Evolutionary conservation across 2,329 filamentous ascomycete species (phyloP).

Genomic region (Fusarium annulatum): DNA sequence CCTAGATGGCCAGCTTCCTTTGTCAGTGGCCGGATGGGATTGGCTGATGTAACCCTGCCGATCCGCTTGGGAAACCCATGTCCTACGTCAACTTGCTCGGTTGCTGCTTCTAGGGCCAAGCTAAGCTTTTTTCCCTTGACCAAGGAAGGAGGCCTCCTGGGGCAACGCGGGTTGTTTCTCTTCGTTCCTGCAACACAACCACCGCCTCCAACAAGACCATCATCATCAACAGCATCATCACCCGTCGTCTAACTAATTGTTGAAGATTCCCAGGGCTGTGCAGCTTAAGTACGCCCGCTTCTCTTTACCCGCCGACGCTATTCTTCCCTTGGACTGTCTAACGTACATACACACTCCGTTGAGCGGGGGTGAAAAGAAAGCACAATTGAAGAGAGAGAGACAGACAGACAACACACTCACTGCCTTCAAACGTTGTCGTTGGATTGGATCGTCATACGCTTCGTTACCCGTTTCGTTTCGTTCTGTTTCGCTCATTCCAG

Average conservation of each 20-base stretch:
- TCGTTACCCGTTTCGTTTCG: slow-evolving; percentile 4
- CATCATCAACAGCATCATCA: slow-evolving; percentile 13
- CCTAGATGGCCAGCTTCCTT: background rate
- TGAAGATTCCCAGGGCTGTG: slow-evolving; percentile 12
- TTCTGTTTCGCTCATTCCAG: slow-evolving; percentile 4
- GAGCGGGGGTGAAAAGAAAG: slow-evolving; percentile 12
- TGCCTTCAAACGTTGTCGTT: background rate
- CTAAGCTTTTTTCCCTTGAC: slow-evolving; percentile 10
- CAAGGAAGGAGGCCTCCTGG: slow-evolving; percentile 36
- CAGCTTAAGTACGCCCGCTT: background rate
- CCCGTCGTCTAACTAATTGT: background rate
- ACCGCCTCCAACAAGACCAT: slow-evolving; percentile 7
- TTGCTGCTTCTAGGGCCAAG: slow-evolving; percentile 3
- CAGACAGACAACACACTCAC: slow-evolving; percentile 7
- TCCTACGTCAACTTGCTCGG: slow-evolving; percentile 33
- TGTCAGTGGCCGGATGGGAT: background rate
- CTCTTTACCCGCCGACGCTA: slow-evolving; percentile 5
- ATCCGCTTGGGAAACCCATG: slow-evolving; percentile 27
- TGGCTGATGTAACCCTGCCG: background rate
- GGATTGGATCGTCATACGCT: slow-evolving; percentile 22
- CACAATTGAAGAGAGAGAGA: background rate
- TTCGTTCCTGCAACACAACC: slow-evolving; percentile 27
- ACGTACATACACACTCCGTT: background rate
- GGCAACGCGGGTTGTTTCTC: slow-evolving; percentile 11
- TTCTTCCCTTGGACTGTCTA: background rate